Conservation (phyloP, 2,329 filamentous ascomycete species). For the Hymenoscyphus occultus region DNA sequence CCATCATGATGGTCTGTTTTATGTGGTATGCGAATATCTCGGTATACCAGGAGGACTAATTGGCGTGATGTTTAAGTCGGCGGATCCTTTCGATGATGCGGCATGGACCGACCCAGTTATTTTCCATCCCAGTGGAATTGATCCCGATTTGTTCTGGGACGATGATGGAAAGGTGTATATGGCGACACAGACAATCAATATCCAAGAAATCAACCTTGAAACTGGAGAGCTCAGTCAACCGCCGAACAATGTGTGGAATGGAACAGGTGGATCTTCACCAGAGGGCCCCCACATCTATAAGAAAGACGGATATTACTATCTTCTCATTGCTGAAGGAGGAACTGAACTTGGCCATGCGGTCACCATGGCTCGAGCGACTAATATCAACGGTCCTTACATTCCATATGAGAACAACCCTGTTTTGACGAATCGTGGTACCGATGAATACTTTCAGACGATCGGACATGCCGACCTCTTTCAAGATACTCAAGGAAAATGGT, state of each 20-base stretch:
- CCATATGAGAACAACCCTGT: slow-evolving; percentile 44
- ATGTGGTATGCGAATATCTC: slow-evolving; percentile 46
- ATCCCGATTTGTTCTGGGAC: slow-evolving; percentile 56
- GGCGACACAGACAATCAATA: slow-evolving; percentile 41
- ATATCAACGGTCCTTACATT: slow-evolving; percentile 45
- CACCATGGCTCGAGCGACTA: slow-evolving; percentile 45
- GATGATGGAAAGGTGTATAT: slow-evolving; percentile 53
- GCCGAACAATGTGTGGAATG: slow-evolving; percentile 44
- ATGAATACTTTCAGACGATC: slow-evolving; percentile 49
- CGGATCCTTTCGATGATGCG: slow-evolving; percentile 40
- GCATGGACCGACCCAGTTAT: slow-evolving; percentile 46
- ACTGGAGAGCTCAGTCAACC: slow-evolving; percentile 37
- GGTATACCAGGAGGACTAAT: slow-evolving; percentile 41
- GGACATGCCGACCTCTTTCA: slow-evolving; percentile 58
- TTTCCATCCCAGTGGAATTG: slow-evolving; percentile 50
- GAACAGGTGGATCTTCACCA: slow-evolving; percentile 43
- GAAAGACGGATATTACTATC: slow-evolving; percentile 50
- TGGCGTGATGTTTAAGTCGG: slow-evolving; percentile 43
- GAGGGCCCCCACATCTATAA: slow-evolving; percentile 55
- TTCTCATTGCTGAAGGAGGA: slow-evolving; percentile 54
- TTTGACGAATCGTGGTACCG: slow-evolving; percentile 45
- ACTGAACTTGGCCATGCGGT: slow-evolving; percentile 49
- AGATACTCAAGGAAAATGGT: slow-evolving; percentile 50
- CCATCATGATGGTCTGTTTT: slow-evolving; percentile 38
- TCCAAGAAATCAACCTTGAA: slow-evolving; percentile 41